phyloP scores from a whole-genome alignment of 257 asterid species.

The Solanum sparsipilum region DNA sequence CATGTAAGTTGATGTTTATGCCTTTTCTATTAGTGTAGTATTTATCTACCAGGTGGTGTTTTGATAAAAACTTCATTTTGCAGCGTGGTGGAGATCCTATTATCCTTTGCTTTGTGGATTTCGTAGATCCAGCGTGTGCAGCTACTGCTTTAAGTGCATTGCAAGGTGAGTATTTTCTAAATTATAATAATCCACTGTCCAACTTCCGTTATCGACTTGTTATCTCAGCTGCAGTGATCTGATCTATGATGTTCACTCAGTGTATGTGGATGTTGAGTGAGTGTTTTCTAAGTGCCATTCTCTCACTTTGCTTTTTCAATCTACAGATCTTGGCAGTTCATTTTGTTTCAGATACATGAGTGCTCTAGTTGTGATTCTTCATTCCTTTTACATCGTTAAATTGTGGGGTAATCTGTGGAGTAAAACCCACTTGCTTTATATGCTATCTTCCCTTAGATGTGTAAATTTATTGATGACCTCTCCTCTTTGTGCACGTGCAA shows the following conservation, averaged over 20 bases:
- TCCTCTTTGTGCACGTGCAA: not conserved
- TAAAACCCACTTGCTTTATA: not conserved
- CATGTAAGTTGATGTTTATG: constrained; percentile 18
- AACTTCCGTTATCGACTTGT: not conserved
- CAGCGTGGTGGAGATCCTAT: constrained; percentile 52
- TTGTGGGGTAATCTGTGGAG: not conserved
- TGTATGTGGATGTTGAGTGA: not conserved
- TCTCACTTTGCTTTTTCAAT: not conserved
- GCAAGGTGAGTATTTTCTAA: constrained; percentile 27
- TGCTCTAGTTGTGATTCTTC: not conserved
- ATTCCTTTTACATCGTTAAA: not conserved
- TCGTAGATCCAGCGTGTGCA: constrained; percentile 43
- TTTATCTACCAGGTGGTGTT: not conserved
- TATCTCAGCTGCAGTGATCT: not conserved
- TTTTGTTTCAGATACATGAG: not conserved
- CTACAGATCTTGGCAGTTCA: not conserved
- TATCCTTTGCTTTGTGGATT: constrained; percentile 49
- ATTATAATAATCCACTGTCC: not conserved
- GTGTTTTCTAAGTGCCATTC: not conserved
- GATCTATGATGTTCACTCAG: not conserved
- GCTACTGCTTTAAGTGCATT: constrained; percentile 49
- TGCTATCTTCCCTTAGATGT: not conserved
- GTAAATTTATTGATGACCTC: not conserved
- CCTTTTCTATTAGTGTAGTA: not conserved
- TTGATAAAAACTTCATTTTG: constrained; percentile 2